Evolutionary conservation across 2,329 filamentous ascomycete species (phyloP), one percentile per base, ranked within the genome.

Genomic region (Trichophyton verrucosum): DNA sequence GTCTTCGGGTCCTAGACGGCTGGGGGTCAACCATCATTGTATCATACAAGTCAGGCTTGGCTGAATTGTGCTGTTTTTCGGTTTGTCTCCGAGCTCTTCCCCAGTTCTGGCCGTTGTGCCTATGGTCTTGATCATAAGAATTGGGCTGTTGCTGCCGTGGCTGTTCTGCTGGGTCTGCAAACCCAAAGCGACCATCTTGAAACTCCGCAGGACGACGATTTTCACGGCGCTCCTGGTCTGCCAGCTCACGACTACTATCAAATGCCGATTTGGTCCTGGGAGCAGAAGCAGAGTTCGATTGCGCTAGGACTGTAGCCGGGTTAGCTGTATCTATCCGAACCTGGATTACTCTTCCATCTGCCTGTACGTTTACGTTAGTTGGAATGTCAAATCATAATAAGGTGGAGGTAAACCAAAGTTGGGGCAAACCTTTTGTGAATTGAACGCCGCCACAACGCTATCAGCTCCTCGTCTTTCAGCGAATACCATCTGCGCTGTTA

Each of bases 401-500:
- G 15, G 6, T 47, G 4, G 8, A 56, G 7, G 3, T 27, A 27
- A 38, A 17, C 3, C 66, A 33, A 22, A 40, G 36, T 30, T 36
- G 24, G 17, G 6, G n/a, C 74, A 59, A 67, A 83, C 82, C 76
- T 80, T 83, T 68, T 85, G 81, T 64, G 82, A 81, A 71, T 86
- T 82, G 73, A 85, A 86, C 38, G 77, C 83, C 42, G 77, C 77
- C 64, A 86, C 80, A 42, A 84, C 79, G 59, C 77, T 80, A 63
- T 86, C 81, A 1, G 83, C 84, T 22, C 78, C 77, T 33, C 73
- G 72, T 68, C 76, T 80, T 51, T 83, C 79, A 15, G 76, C 72
- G 66, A 84, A 85, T 15, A 77, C 74, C 71, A 86, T 79, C 68
- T 86, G 82, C 2, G 81, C 82, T 61, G 81, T 80, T 59, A 86